Conservation (phyloP, 768 basidiomycete species). For the Nevesoporus exiguus region DNA sequence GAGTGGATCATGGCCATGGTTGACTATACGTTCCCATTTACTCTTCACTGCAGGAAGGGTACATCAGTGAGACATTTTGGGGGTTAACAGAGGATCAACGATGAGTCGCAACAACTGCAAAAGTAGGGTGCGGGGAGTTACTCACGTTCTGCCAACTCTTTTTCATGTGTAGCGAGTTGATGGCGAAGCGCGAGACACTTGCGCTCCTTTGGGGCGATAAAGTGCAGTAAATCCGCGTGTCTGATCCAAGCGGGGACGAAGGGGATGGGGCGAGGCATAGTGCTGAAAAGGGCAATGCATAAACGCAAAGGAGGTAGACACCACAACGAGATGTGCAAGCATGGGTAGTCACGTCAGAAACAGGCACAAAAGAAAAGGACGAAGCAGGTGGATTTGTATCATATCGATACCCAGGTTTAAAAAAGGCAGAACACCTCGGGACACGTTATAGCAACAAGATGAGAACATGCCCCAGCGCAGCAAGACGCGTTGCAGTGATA, state of each 20-base stretch:
- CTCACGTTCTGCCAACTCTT: no score
- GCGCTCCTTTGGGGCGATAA: constrained; percentile 84
- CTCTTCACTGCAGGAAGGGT: constrained; percentile 57
- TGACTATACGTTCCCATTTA: constrained; percentile 81
- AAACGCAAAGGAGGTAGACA: no score
- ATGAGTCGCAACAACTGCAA: no score
- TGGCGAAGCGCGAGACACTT: constrained; percentile 78
- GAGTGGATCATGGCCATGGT: no score
- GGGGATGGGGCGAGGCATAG: no score
- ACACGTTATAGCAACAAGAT: no score
- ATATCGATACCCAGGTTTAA: not conserved
- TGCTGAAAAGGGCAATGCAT: not conserved
- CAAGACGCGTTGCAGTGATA: not conserved
- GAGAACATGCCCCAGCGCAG: not conserved
- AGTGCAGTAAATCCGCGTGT: constrained; percentile 73
- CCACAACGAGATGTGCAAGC: not conserved
- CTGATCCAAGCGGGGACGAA: constrained; percentile 34
- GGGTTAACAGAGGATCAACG: no score
- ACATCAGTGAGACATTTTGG: not conserved
- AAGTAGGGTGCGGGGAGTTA: no score
- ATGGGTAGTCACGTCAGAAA: not conserved
- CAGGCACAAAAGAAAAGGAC: no score
- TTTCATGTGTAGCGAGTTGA: no score
- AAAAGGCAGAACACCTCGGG: no score
- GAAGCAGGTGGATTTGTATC: not conserved